Evolutionary conservation across 1,139 yeast species (phyloP), one percentile per base, ranked within the genome.

Genomic region (Yamadazyma taylorii): DNA sequence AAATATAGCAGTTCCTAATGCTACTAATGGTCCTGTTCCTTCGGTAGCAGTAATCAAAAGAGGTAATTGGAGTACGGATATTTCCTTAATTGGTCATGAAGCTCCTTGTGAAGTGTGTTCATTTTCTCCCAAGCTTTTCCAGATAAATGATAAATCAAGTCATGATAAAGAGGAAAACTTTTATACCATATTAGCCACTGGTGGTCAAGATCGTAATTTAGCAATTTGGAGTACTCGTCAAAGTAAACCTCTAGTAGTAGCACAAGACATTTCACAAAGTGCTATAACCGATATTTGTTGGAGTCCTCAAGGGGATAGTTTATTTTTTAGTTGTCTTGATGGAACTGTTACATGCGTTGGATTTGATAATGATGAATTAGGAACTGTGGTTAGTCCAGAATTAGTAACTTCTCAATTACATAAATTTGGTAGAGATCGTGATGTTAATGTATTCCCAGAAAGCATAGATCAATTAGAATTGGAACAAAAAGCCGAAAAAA

Each of bases 61-160:
- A 61, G 98, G 97, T 19, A 83, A 76, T 36, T 94, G 99, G 99
- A 90, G 84, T 33, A 74, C 89, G 9, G 95, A 87, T 44, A 75
- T 90, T 34, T 83, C 94, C 39, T 72, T 92, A 33, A 85, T 94
- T 33, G 99, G 98, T 1, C 98, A 92, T 55, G 96, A 90, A 49
- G 89, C 95, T 1, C 97, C 99, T 0, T 87, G 96, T 48, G 98
- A 94, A 59, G 97, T 90, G 3, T 90, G 92, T 32, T 66, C 85
- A 0, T 94, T 94, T 58, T 85, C 92, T 16, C 98, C 98, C 0
- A 65, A 83, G 38, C 53, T 81, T 29, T 85, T 78, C 48, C 27
- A 6, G 21, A 19, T 19, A 5, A 19, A 19, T 19, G 8, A 19
- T 8, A 19, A 17, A 32, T 33, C 49, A 32, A 53, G 50, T 42